Evolutionary conservation across 495 filamentous ascomycete species (phyloP), one percentile per base, ranked within the genome.

Genomic region (Penicillium daleae): DNA sequence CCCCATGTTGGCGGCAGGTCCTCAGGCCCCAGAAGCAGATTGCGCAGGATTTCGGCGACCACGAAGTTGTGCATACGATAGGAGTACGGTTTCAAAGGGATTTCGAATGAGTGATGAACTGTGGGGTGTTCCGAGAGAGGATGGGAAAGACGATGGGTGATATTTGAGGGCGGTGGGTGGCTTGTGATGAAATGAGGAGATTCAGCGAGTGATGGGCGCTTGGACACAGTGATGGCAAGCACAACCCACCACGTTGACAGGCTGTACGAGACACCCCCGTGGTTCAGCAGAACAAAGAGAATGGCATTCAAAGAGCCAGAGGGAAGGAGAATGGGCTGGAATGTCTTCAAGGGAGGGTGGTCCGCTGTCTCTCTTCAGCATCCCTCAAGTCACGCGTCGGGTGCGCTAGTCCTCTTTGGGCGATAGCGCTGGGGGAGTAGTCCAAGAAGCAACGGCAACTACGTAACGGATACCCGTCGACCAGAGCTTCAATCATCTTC

Each of bases 331-430:
- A 59, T 60, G 57, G 48, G 27, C 46, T 56, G 57, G 54, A 58
- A 62, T 52, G 48, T 66, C 37, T 60, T 60, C 69, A 67, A 74
- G 74, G 74, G 66, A 65, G 63, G 70, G 61, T 56, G 66, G 67
- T 69, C 59, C n/a, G 65, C 71, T 73, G 72, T 54, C 29, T 54
- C 32, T 32, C 21, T 24, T 35, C n/a, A 21, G 62, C 68, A 64
- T 66, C 69, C 61, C 61, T 72, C 46, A 33, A 63, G 75, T 80
- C 77, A 80, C 77, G 77, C 77, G 77, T 80, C 77, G 74, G 76
- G 51, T 52, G 56, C 75, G 75, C 77, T 80, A 80, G 65, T 13
- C 76, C 76, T 44, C 46, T 69, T 67, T 60, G 29, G 67, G 69
- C 31, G 21, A 13, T 35, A 5, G 27, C 22, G 12, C 39, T 42